phyloP scores from a whole-genome alignment of 805 yeast species.

The Candida khao-thaluensis region DNA sequence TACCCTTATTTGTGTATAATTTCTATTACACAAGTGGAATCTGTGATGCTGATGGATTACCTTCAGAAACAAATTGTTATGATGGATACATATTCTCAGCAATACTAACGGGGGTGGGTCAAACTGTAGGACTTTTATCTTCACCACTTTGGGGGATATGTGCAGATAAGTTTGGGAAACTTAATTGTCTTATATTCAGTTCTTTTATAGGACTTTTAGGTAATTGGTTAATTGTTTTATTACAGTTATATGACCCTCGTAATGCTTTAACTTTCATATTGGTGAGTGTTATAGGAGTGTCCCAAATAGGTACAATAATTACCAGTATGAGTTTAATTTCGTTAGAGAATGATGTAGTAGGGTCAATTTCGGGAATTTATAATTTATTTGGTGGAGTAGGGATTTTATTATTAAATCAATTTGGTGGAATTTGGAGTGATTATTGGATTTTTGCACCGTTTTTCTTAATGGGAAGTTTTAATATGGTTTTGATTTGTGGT shows the following conservation, averaged over 20 bases:
- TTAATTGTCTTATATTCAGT: conserved; percentile 32
- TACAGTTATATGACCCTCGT: conserved; percentile 31
- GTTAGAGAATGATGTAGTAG: conserved; percentile 39
- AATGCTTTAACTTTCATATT: conserved; percentile 37
- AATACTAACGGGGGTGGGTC: conserved; percentile 66
- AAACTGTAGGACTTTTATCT: conserved; percentile 52
- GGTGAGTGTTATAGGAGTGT: conserved; percentile 49
- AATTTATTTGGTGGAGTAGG: conserved; percentile 71
- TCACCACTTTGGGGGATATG: conserved; percentile 65
- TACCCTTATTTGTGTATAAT: conserved; percentile 61
- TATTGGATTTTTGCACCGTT: conserved; percentile 60
- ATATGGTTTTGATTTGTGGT: conserved; percentile 21
- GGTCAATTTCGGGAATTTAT: conserved; percentile 69
- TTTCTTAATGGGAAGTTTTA: conserved; percentile 46
- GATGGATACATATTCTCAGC: conserved; percentile 68
- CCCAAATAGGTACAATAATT: conserved; percentile 62
- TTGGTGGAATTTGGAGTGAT: conserved; percentile 65
- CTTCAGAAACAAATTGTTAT: conserved; percentile 40
- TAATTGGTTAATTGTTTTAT: conserved; percentile 30
- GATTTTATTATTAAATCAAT: conserved; percentile 53
- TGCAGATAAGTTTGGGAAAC: conserved; percentile 45
- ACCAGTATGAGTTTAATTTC: conserved; percentile 58
- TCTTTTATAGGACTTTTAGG: conserved; percentile 46
- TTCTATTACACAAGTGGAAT: conserved; percentile 51
- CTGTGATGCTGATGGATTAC: conserved; percentile 38